Evolutionary conservation across 495 filamentous ascomycete genomes (phyloP).

Genomic region (Aspergillus olivimuriae): DNA sequence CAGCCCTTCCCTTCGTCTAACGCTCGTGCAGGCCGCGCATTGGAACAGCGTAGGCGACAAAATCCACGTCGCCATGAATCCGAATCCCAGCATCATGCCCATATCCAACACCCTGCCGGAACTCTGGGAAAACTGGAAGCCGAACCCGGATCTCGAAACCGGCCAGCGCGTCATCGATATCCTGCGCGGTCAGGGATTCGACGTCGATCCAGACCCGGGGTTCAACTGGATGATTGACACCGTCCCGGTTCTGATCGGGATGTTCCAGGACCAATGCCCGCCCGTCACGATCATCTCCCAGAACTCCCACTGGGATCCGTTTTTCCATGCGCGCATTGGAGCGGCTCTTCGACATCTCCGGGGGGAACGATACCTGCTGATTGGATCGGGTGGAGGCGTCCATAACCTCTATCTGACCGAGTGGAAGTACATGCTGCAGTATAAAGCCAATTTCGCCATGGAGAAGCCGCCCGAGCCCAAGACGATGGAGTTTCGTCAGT

Average conservation of each 20-base stretch:
- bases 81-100: slow-evolving; percentile 43
- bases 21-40: slow-evolving; percentile 43
- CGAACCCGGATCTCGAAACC: slow-evolving; percentile 44
- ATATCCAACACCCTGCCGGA: slow-evolving; percentile 47
- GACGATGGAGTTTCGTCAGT: slow-evolving; percentile 53
- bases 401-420: slow-evolving; percentile 56
- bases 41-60: slow-evolving; percentile 42
- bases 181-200: slow-evolving; percentile 39
- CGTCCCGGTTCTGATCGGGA: slow-evolving; percentile 51
- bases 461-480: slow-evolving; percentile 43
- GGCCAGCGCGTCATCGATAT: slow-evolving; percentile 35
- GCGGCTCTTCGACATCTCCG: slow-evolving; percentile 43
- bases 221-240: slow-evolving; percentile 61
- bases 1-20: background rate
- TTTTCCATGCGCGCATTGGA: slow-evolving; percentile 51
- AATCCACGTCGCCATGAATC: slow-evolving; percentile 49
- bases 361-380: slow-evolving; percentile 40
- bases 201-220: slow-evolving; percentile 31
- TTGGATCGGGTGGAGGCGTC: slow-evolving; percentile 53
- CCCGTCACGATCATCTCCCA: slow-evolving; percentile 49
- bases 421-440: slow-evolving; percentile 48
- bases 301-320: slow-evolving; percentile 52
- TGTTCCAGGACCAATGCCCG: slow-evolving; percentile 49
- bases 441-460: slow-evolving; percentile 52
- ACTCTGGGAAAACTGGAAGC: slow-evolving; percentile 47